Evolutionary conservation across 106 monocot genomes (phyloP).

Genomic region (Amphibolis antarctica): DNA sequence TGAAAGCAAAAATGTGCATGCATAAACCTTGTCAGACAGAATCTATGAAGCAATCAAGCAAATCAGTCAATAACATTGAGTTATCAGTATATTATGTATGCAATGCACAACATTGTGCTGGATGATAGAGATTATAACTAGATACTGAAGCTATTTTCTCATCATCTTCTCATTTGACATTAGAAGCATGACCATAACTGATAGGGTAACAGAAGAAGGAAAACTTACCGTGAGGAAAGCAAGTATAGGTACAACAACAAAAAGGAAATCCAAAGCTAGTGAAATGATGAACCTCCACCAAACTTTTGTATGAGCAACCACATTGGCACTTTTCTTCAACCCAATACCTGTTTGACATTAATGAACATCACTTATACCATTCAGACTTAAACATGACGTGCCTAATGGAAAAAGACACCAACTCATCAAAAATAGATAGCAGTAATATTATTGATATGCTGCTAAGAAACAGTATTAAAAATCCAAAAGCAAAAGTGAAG

Average conservation of each 20-base stretch:
- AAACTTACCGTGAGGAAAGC: constrained; percentile 60
- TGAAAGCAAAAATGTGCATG: constrained; percentile 19
- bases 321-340: constrained; percentile 35
- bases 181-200: not conserved
- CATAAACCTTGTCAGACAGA: constrained; percentile 54
- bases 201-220: not conserved
- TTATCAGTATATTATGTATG: not conserved
- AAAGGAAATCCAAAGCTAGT: constrained; percentile 43
- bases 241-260: constrained; percentile 53
- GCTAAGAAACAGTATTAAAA: too few relatives aligned
- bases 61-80: not conserved
- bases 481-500: too few relatives aligned
- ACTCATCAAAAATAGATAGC: not conserved
- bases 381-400: not conserved
- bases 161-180: not conserved
- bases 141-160: not conserved
- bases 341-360: not conserved
- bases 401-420: not conserved
- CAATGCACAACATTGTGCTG: too few relatives aligned
- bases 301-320: constrained; percentile 9
- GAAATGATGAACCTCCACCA: constrained; percentile 25
- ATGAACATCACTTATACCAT: not conserved
- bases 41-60: constrained; percentile 30
- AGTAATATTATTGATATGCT: too few relatives aligned
- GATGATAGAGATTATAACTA: not conserved